Base-by-base conservation (phyloP, 768 basidiomycete species). In the Pluteus cervinus region DNA sequence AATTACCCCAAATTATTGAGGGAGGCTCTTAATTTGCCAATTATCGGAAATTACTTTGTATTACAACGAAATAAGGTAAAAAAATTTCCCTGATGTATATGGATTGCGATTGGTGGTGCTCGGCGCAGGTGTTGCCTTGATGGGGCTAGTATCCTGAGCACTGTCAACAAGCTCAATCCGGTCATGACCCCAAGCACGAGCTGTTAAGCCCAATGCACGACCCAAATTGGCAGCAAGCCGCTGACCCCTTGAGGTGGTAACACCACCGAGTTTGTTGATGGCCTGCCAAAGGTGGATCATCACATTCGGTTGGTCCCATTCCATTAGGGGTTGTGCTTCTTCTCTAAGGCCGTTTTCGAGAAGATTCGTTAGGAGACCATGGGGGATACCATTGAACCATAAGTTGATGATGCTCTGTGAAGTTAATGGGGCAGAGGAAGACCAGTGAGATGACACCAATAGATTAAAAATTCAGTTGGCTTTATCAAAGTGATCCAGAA, bases 391-490 rank as follows among this genome's bases (percentile, higher is more conserved):
- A 52, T 85, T 85, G 33, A 69, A 54, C 0, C 71, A 65, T 0
- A 89, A 54, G 31, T 85, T 86, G 7, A 79, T 45, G 3, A 87
- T 68, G 1, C 68, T 69, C 29, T 86, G 81, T 6, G 57, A 52
- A 0, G 79, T 76, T 0, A 87, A 58, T 0, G 63, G 48, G 24
- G 64, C 58, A 0, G 73, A 61, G 0, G 54, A 38, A 0, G 66
- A 64, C 0, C 75, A 56, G 0, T 63, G 65, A 0, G 79, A 73
- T 0, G 71, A 56, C 1, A 61, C 60, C 2, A 86, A 60, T 1
- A 86, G 55, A 40, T 87, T 81, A 42, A 87, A 72, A 1, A 78
- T 81, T 2, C 69, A 57, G 26, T 86, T 81, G 0, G 73, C 65
- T 1, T 58, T 53, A 29, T 58, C 58, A n/a, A n/a, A n/a, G n/a